Evolutionary conservation across 257 asterid genomes (phyloP), one percentile per base, ranked within the genome.

Genomic region (Paraleonurus japonicus): DNA sequence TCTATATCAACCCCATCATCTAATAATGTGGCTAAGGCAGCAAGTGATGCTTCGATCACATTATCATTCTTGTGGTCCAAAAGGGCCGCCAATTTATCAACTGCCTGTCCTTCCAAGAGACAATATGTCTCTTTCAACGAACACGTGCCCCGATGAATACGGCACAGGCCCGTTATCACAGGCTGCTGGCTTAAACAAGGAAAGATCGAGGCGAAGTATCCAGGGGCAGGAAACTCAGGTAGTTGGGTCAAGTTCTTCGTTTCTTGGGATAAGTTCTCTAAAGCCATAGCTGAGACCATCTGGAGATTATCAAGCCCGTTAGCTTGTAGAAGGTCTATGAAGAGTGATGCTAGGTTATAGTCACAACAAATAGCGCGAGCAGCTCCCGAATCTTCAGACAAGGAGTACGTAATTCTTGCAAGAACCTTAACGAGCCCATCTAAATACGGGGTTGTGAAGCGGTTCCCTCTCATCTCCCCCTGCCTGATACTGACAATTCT

Each of bases 361-460:
- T 80, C 85, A 0, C 87, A 84, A 59, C 95, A 94, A 24, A 94
- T 87, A 0, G 85, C 67, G 39, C 72, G 79, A 11, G 90, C 84
- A 15, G 81, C 83, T 17, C 88, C 90, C 0, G 90, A 79, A 54
- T 84, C 95, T 47, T 82, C 86, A 5, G 84, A 78, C 72, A 91
- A 69, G 53, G 83, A 84, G 57, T 85, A 94, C 20, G 98, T 89
- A 71, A 94, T 72, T 69, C 99, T 84, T 5, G 96, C 73, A 3
- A 94, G 96, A 79, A 91, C 92, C 83, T 85, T 89, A 27, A 94
- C 96, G 0, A 94, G 96, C 67, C 99, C 99, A 76, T 94, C 99
- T 24, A 89, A 61, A 79, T 86, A 94, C 0, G 98, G 99, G 16
- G 98, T 94, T 81, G 87, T 74, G 72, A 88, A 94, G 37, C 98